Evolutionary conservation across 1,284 basidiomycete species (phyloP), one percentile per base, ranked within the genome.

Genomic region (Mrakiaceae sp.): DNA sequence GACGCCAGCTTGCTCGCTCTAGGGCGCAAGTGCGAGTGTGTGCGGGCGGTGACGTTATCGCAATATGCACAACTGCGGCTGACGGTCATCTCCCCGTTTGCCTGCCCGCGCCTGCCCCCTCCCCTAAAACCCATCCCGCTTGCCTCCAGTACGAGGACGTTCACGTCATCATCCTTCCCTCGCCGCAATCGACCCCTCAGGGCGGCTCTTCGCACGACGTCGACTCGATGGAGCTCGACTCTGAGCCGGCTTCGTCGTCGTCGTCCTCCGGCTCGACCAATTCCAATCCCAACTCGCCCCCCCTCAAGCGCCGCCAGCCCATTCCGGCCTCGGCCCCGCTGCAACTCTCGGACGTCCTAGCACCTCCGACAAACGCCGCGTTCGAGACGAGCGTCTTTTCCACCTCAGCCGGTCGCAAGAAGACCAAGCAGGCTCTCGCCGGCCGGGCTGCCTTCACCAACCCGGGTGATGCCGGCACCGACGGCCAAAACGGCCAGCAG

Each of bases 301-400:
- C 63, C 5, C 58, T 64, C 51, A 64, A 60, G 42, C 43, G 40
- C 11, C 50, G 63, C 47, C 50, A 46, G 16, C 63, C 63, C 48
- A 64, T 64, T 50, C 63, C 63, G 4, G 58, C 67, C 47, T 62
- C 70, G 10, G 68, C 71, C 9, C 71, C 72, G 3, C 67, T 75
- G 47, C 68, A 70, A 53, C 69, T 75, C n/a, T 75, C 75, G 8
- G 75, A 75, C 62, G 72, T 75, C 14, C 72, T 76, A 58, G 73
- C 72, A 51, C 74, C 74, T 11, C 74, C 74, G 0, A 68, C 70
- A 0, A 72, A 71, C 47, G 68, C 60, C 43, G 66, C 54, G 67
- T 66, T 55, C 12, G 60, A 62, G 43, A 52, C 44, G 42, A 53
- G 61, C n/a, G 47, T 55, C 46, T n/a, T 58, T n/a, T 55, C 42